Base-by-base conservation (phyloP, 1,284 basidiomycete species). In the Moniliella sp. region DNA sequence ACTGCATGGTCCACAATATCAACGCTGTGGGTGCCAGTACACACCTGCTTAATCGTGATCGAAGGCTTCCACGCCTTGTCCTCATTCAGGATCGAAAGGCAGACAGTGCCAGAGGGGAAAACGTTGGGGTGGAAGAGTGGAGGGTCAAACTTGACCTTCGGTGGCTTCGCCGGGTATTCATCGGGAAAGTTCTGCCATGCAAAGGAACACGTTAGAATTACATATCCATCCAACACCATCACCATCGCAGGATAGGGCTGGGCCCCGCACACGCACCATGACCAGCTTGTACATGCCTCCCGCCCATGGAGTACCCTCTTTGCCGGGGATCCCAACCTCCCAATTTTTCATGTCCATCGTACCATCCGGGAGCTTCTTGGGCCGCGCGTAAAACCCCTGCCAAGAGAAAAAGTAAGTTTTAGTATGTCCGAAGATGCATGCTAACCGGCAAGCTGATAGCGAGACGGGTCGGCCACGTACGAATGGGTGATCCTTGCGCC, bases 51-150 rank as follows among this genome's bases (percentile, higher is more conserved):
- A 65, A 99, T 83, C 2, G 86, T 97, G 51, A 99, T 94, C 1
- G 84, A 79, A 7, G 91, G 84, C 62, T 94, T 94, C 91, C 91
- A 99, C 4, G 76, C 77, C 64, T 97, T 97, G 64, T 99, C 91
- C 61, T 99, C 91, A 59, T 97, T 44, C 25, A 99, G 65, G 57
- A 99, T 99, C 10, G 84, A 93, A 14, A 97, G 69, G 61, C 91
- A 99, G 31, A 97, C 86, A 13, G 91, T 99, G 15, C 91, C 91
- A 11, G 84, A 93, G 0, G 91, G 91, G 62, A 93, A 99, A 33
- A 97, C 84, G 60, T 99, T 99, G 16, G 88, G 88, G 62, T 97
- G 88, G 66, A 93, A 97, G 31, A 94, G 67, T 15, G 88, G 79
- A 2, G 91, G 88, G 1, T 75, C 70, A 65, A 97, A 97, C 72